Evolutionary conservation across 495 filamentous ascomycete species (phyloP), one percentile per base, ranked within the genome.

Genomic region (Penicillium turbatum): DNA sequence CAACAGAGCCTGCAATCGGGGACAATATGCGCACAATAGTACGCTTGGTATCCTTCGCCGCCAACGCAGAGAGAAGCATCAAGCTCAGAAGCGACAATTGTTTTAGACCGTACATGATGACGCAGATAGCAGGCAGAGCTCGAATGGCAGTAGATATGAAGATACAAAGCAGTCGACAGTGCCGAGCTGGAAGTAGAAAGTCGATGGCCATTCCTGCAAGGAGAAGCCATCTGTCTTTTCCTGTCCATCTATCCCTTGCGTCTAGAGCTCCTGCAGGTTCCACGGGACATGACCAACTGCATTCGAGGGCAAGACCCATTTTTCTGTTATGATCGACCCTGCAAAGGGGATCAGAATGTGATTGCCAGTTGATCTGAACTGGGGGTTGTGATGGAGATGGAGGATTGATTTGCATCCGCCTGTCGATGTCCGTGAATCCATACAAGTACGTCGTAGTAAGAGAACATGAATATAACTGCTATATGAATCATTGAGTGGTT

Each of bases 31-130:
- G n/a, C 15, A 65, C 62, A 21, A 32, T 56, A 4, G 61, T 67
- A 34, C 30, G 54, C 17, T 53, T 52, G 12, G 44, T 16, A 15
- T 35, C 51, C 48, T 60, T 57, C 7, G 55, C 24, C 6, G 56
- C 64, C 5, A 51, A 58, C 6, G 43, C 64, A 5, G 64, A 55
- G 1, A 67, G 43, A 29, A 67, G 54, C 56, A 65, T 49, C 16
- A 64, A 54, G 59, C 64, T 62, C 48, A 64, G 26, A 13, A 65
- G 36, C 3, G 58, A 48, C 11, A 67, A 45, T 38, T 57, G 56
- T 17, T 62, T 67, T 32, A 65, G 48, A 35, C 58, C 61, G 45
- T 58, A 65, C 64, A 67, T 67, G 38, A 43, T 67, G 38, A 42
- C 15, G 32, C 19, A 38, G 17, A 21, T 47, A 19, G 11, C 19